Evolutionary conservation across 176 grass and related monocot genomes (phyloP), one percentile per base, ranked within the genome.

Genomic region (Paspalum vaginatum): DNA sequence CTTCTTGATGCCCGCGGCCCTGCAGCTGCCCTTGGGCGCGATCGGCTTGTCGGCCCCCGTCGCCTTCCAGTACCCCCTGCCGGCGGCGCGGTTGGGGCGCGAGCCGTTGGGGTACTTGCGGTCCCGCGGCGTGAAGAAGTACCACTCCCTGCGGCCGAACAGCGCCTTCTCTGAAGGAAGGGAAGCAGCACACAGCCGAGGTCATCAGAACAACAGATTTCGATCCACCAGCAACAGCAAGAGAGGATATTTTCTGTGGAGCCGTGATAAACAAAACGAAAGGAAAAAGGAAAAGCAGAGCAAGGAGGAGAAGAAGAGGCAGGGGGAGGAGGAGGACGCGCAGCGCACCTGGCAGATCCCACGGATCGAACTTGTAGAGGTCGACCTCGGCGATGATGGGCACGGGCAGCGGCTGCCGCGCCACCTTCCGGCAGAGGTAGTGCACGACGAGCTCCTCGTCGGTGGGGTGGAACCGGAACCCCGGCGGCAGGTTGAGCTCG

Each of bases 401-500:
- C 5, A 98, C 95, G 15, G 90, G 84, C 53, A 87, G 66, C 76
- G 61, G 63, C 77, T 93, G 91, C 45, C 59, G 54, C 10, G 81
- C 87, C 51, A 86, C 87, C 91, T 58, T 89, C 76, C 76, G 14
- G 91, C 91, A 93, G 51, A 93, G 87, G 76, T 93, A 93, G 83
- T 93, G 71, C 65, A 87, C 80, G 8, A 93, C 91, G 5, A 98
- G 92, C 90, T 98, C 95, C 79, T 95, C 92, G 53, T 98, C 95
- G 16, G 95, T 98, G 13, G 95, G 95, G 79, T 98, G 95, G 88
- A 98, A 98, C 1, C 95, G 90, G 66, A 95, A 98, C 13, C 95
- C 95, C 37, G 95, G 95, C 14, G 92, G 95, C 74, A 98, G 87
- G 87, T 93, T 89, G 65, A 93, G 87, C 71, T 93, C 91, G 38